Conservation (phyloP, 2,329 filamentous ascomycete genomes). For the Arthroderma sp. region DNA sequence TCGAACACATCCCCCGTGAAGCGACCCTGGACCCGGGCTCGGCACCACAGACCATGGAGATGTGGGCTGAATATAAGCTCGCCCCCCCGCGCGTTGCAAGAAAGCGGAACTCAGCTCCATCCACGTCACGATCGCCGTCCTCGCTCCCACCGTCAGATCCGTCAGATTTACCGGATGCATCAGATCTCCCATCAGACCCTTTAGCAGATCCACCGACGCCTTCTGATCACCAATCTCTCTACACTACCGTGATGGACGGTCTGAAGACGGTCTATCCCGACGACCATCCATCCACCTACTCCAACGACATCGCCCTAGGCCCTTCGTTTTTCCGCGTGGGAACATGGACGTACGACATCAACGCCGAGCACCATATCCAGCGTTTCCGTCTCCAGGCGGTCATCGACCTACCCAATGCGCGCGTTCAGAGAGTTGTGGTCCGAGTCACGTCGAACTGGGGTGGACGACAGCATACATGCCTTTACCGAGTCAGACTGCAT, state of each 20-base stretch:
- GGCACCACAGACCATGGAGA: conserved; percentile 57
- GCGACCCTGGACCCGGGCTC: conserved; percentile 49
- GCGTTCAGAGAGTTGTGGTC: conserved; percentile 31
- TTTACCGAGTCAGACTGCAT: conserved; percentile 37
- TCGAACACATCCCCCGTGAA: conserved; percentile 57
- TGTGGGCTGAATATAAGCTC: conserved; percentile 52
- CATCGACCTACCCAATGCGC: conserved; percentile 26
- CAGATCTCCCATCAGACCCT: neutral
- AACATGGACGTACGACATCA: conserved; percentile 30
- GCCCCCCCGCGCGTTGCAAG: conserved; percentile 3
- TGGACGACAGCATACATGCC: conserved; percentile 29
- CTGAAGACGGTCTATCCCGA: conserved; percentile 21
- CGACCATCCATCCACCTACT: conserved; percentile 25
- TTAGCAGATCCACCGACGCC: too few species aligned
- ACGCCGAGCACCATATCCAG: conserved; percentile 27
- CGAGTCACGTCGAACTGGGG: conserved; percentile 36
- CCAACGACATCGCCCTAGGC: conserved; percentile 27
- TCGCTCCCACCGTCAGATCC: neutral
- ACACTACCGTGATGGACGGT: too few species aligned
- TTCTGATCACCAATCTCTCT: conserved; percentile 17
- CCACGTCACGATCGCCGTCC: neutral
- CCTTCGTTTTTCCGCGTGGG: conserved; percentile 31
- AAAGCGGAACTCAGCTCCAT: neutral
- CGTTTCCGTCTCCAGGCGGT: conserved; percentile 28
- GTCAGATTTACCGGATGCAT: neutral